Percentiles rank a stretch among this genome's conserved stretches.
Conservation (phyloP, 495 filamentous ascomycete species). For the Staphylotrichum longicolle region DNA sequence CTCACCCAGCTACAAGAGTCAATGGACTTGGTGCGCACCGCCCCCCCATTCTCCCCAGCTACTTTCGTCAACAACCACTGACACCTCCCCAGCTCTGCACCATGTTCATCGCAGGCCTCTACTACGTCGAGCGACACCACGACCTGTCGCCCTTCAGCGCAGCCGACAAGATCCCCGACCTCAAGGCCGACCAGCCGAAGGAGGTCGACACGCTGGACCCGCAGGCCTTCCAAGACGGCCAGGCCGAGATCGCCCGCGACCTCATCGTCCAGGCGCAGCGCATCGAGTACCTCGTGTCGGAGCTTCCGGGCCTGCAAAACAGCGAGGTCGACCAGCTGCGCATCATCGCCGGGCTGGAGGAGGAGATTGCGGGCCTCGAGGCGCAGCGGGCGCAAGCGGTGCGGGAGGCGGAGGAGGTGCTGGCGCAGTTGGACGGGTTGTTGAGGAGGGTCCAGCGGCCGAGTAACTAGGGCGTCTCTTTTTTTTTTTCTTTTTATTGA, state of each 20-base stretch:
- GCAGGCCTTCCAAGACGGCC: constrained; percentile 63
- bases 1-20: constrained; percentile 94
- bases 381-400: constrained; percentile 66
- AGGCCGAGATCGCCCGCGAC: constrained; percentile 80
- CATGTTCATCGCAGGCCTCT: constrained; percentile 83
- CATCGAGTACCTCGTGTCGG: constrained; percentile 81
- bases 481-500: neutral
- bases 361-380: constrained; percentile 71
- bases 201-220: constrained; percentile 62
- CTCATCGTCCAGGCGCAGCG: constrained; percentile 90
- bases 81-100: constrained; percentile 63
- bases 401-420: constrained; percentile 64
- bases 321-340: constrained; percentile 79
- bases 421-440: constrained; percentile 65
- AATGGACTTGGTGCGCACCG: constrained; percentile 70
- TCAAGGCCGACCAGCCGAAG: constrained; percentile 50
- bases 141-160: constrained; percentile 65
- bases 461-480: neutral
- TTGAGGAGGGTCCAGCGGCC: constrained; percentile 56
- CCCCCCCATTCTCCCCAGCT: neutral
- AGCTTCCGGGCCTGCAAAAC: constrained; percentile 81
- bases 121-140: constrained; percentile 81
- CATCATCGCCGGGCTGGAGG: constrained; percentile 71
- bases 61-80: neutral
- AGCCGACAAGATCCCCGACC: constrained; percentile 56